Evolutionary conservation across 2,329 filamentous ascomycete genomes (phyloP), one percentile per base, ranked within the genome.

Genomic region (Bimuria novae-zelandiae): DNA sequence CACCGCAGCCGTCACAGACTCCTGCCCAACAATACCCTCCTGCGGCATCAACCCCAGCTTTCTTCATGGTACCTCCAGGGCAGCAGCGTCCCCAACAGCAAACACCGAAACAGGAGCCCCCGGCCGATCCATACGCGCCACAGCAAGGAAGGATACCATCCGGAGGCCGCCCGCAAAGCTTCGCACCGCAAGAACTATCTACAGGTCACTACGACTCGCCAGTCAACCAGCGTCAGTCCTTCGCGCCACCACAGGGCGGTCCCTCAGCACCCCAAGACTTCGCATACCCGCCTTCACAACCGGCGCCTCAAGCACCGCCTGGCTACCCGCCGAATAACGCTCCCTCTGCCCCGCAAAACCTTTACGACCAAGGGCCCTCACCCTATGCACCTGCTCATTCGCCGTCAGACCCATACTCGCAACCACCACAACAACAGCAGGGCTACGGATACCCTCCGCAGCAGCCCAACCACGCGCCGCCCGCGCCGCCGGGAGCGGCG

Each of bases 131-230:
- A 60, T 73, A 78, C 66, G 59, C 70, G 61, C 52, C 74, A 52
- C 63, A 76, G 66, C 67, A 74, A 69, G 64, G 63, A 3, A 62
- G 68, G 30, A 61, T 72, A 2, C 67, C 69, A 16, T 60, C 63
- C 29, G 68, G 61, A 11, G 67, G 57, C 1, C 67, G 73, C 17
- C 71, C 72, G 3, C 71, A 72, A 42, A 75, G 71, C 47, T 74
- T 67, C 41, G 72, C 64, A 10, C 78, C 79, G 4, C 78, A 80
- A 54, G 79, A 81, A 61, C 68, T 81, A 16, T 74, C 77, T 16
- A 78, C 77, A 4, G 70, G 73, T 10, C 74, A 76, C 22, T 79
- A 76, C 54, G 78, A 80, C 56, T 78, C 75, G 7, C 79, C 79
- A 1, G 61, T 77, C 3, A 78, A 80, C 56, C 75, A 74, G 53